These are phyloP conservation scores for Aciculosporium take DNA, from an alignment of 2,329 filamentous ascomycete species.

Conservation along the genomic window DNA sequence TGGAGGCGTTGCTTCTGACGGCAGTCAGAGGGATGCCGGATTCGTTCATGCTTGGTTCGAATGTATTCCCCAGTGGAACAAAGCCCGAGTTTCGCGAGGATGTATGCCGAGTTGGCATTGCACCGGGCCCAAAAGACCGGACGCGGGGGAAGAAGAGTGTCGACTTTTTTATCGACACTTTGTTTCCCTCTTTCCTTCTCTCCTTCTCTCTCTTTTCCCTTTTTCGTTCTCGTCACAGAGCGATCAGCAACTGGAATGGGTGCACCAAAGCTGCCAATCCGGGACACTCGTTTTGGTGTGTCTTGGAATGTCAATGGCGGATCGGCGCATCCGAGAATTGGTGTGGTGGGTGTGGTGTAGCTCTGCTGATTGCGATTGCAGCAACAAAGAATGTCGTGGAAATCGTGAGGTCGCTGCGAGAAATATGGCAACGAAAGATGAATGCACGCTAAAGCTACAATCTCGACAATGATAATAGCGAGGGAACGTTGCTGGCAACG, in stretches of 20 bases:
- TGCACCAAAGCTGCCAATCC: not conserved
- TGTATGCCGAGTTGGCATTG: conserved; percentile 9
- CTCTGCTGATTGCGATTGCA: not conserved
- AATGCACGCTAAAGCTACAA: not conserved
- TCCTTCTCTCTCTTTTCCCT: too few species aligned
- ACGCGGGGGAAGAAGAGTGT: not conserved
- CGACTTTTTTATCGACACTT: not conserved
- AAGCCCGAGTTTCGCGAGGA: conserved; percentile 23
- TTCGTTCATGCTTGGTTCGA: conserved; percentile 20
- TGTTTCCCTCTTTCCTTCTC: too few species aligned
- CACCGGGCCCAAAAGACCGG: not conserved
- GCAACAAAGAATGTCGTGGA: not conserved
- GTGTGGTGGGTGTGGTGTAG: too few species aligned
- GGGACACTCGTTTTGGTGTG: not conserved
- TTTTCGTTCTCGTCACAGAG: too few species aligned
- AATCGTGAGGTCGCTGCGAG: not conserved
- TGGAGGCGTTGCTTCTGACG: conserved; percentile 40
- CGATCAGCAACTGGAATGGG: too few species aligned
- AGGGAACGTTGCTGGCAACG: not conserved
- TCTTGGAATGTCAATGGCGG: not conserved
- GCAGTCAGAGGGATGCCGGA: conserved; percentile 40
- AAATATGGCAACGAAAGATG: too few species aligned
- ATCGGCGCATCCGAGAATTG: too few species aligned
- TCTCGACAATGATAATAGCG: not conserved
- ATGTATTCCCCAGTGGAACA: conserved; percentile 24